Evolutionary conservation across 2,329 filamentous ascomycete species (phyloP).

Genomic region (Monosporascus ibericus): DNA sequence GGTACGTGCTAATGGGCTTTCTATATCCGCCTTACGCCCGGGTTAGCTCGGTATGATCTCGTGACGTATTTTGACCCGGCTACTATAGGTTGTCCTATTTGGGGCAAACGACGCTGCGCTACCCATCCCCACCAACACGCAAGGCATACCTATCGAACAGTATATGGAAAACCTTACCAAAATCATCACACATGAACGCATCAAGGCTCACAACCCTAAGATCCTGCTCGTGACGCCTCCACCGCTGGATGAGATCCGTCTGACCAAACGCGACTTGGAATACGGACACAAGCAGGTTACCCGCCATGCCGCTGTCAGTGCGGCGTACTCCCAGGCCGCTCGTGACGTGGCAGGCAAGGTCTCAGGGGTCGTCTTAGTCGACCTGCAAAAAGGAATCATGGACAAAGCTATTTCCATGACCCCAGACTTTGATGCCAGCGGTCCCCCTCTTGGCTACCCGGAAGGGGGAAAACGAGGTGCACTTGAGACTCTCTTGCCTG

Average conservation of each 20-base stretch:
- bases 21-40: neutral
- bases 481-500: conserved; percentile 46
- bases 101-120: conserved; percentile 87
- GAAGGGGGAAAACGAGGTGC: conserved; percentile 44
- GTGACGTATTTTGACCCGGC: neutral
- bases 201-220: conserved; percentile 63
- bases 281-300: conserved; percentile 38
- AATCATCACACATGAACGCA: conserved; percentile 66
- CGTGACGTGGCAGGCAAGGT: conserved; percentile 62
- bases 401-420: conserved; percentile 54
- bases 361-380: conserved; percentile 63
- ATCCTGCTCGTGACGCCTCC: conserved; percentile 78
- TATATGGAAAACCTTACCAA: conserved; percentile 67
- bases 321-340: conserved; percentile 54
- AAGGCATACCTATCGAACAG: conserved; percentile 70
- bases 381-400: conserved; percentile 78
- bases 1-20: conserved; percentile 34
- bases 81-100: conserved; percentile 63
- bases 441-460: conserved; percentile 42
- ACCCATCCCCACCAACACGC: conserved; percentile 53
- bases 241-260: conserved; percentile 71
- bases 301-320: conserved; percentile 42
- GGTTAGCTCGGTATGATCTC: neutral
- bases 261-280: conserved; percentile 40
- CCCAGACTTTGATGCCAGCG: conserved; percentile 46